Conservation (phyloP, 768 basidiomycete genomes). For the Flagelloscypha sp. region DNA sequence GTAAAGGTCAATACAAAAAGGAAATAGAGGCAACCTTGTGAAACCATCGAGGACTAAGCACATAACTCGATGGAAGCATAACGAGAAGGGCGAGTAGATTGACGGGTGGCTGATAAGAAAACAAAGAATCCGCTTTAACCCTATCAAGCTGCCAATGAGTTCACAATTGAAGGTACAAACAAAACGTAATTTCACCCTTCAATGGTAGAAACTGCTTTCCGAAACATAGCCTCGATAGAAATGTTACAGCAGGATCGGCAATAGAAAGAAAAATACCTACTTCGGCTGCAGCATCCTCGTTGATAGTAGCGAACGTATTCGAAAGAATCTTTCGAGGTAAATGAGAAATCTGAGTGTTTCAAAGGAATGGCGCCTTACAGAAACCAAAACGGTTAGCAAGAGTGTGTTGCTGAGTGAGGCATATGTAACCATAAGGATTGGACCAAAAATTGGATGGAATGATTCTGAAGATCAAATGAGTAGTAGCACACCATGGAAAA, state of each 20-base stretch:
- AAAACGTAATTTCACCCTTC: constrained; percentile 56
- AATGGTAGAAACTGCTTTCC: constrained; percentile 87
- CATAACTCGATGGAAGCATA: constrained; percentile 80
- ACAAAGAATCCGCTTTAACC: constrained; percentile 85
- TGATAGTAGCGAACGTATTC: constrained; percentile 91
- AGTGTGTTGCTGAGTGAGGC: constrained; percentile 90
- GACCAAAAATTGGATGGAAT: constrained; percentile 86
- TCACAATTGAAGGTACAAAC: neutral
- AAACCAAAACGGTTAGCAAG: constrained; percentile 81
- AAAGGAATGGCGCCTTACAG: constrained; percentile 36
- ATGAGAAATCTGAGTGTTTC: neutral
- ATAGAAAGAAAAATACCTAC: constrained; percentile 28
- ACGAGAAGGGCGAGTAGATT: constrained; percentile 82
- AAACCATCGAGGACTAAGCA: constrained; percentile 93
- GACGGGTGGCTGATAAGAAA: constrained; percentile 91
- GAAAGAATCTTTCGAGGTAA: constrained; percentile 65
- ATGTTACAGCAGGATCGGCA: constrained; percentile 5
- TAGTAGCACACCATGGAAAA: constrained; percentile 5
- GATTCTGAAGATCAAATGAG: constrained; percentile 30
- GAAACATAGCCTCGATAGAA: constrained; percentile 73
- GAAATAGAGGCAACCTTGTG: constrained; percentile 60
- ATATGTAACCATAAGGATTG: constrained; percentile 83
- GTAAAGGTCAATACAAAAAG: constrained; percentile 11
- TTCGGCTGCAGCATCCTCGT: constrained; percentile 88
- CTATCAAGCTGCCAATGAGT: constrained; percentile 22